Percentiles rank a stretch among this genome's conserved stretches.
Evolutionary conservation across 2,329 filamentous ascomycete species (phyloP).

Genomic region (Thelonectria rubi): DNA sequence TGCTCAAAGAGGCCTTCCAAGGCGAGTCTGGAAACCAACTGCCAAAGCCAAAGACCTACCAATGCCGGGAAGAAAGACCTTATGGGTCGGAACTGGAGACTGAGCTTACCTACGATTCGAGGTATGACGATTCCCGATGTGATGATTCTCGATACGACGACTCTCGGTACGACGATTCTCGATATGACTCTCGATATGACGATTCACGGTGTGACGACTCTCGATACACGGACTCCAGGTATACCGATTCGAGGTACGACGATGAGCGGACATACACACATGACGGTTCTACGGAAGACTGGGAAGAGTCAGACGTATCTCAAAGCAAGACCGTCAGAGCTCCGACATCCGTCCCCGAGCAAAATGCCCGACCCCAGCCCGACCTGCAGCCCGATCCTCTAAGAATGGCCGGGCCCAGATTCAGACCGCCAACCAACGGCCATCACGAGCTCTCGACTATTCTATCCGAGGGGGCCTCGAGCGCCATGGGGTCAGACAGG

Average conservation of each 20-base stretch:
- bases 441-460: constrained; percentile 67
- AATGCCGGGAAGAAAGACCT: constrained; percentile 56
- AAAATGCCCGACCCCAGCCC: constrained; percentile 30
- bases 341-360: constrained; percentile 33
- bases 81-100: constrained; percentile 41
- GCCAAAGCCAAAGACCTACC: constrained; percentile 57
- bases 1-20: constrained; percentile 68
- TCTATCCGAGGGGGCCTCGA: constrained; percentile 60
- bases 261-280: constrained; percentile 33
- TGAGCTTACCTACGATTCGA: constrained; percentile 35
- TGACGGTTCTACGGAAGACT: constrained; percentile 39
- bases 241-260: constrained; percentile 24
- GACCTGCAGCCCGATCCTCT: constrained; percentile 35
- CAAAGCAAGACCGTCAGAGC: constrained; percentile 29
- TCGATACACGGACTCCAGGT: constrained; percentile 5
- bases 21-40: constrained; percentile 65
- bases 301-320: constrained; percentile 40
- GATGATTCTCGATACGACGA: constrained; percentile 34
- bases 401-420: constrained; percentile 46
- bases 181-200: constrained; percentile 13
- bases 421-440: constrained; percentile 62
- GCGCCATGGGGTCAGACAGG: constrained; percentile 58
- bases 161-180: constrained; percentile 25
- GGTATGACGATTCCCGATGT: constrained; percentile 32
- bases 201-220: constrained; percentile 16